Conservation (phyloP, 768 basidiomycete genomes). For the Suillus weaverae region DNA sequence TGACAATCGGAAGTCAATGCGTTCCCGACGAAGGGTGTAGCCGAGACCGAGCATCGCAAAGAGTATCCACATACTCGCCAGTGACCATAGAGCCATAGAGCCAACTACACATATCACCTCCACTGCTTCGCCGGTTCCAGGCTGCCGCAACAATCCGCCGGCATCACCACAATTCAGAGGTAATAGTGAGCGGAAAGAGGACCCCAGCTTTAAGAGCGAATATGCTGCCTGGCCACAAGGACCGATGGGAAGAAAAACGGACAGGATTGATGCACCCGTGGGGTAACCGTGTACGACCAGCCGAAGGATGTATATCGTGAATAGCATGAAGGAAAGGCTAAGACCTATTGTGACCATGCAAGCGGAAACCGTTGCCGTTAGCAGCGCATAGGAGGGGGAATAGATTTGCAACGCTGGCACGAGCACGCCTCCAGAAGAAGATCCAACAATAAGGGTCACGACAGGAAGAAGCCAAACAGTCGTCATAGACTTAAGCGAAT, state of each 20-base stretch:
- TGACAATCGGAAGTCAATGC: slow-evolving; percentile 52
- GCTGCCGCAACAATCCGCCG: slow-evolving; percentile 34
- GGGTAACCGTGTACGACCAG: slow-evolving; percentile 58
- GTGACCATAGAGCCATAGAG: slow-evolving; percentile 58
- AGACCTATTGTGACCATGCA: slow-evolving; percentile 59
- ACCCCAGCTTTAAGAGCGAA: slow-evolving; percentile 55
- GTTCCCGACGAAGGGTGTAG: slow-evolving; percentile 39
- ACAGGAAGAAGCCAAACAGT: slow-evolving; percentile 75
- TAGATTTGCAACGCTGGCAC: slow-evolving; percentile 47
- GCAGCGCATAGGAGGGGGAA: slow-evolving; percentile 48
- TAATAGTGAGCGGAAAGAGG: slow-evolving; percentile 40
- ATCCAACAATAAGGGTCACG: slow-evolving; percentile 69
- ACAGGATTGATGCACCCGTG: slow-evolving; percentile 46
- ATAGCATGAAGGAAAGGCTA: slow-evolving; percentile 61
- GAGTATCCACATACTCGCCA: slow-evolving; percentile 63
- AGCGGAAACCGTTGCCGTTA: slow-evolving; percentile 55
- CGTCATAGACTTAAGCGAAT: slow-evolving; percentile 56
- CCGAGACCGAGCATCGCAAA: slow-evolving; percentile 53
- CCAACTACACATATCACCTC: slow-evolving; percentile 46
- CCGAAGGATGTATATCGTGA: slow-evolving; percentile 62
- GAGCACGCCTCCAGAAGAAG: slow-evolving; percentile 65
- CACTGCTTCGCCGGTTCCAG: slow-evolving; percentile 40
- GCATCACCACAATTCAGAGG: slow-evolving; percentile 36
- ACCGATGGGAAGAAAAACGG: slow-evolving; percentile 73
- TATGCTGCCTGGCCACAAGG: slow-evolving; percentile 70